Evolutionary conservation across 169 alveolate species (phyloP), one percentile per base, ranked within the genome.

Genomic region (Babesia bovis): DNA sequence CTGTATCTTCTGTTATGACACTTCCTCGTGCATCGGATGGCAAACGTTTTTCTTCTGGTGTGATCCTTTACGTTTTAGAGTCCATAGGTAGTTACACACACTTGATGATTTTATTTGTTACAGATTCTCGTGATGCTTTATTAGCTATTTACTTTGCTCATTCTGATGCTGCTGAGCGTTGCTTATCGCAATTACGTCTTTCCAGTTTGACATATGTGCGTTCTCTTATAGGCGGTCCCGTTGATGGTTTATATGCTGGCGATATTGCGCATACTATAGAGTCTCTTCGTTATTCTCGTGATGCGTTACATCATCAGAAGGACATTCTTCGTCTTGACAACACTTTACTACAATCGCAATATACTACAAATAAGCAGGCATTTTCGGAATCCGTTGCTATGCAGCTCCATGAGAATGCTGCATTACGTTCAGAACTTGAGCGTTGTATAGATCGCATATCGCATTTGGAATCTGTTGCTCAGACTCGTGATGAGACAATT

Each of bases 141-240:
- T 33, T 78, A 69, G 82, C 83, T 33, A 38, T 78, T 7, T 59
- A 63, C 28, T 60, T 36, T 53, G 25, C 65, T 12, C 10, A 36
- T 25, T 19, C 26, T 41, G 70, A 63, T 30, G 82, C 25, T 3
- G 56, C 66, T 4, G 21, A 36, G 26, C 76, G 28, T 38, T 45
- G 52, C n/a, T 59, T 32, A 4, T 44, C 19, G 33, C 49, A 50
- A 17, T 51, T 78, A 2, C 61, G 65, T 12, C 74, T 59, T 13
- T 78, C 83, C 60, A 78, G 87, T 45, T 40, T 78, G 60, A 78
- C 78, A 5, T 45, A 57, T 49, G 30, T 78, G 50, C 72, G 66
- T 28, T 69, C 72, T 32, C 41, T 59, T 5, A 63, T 51, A 17
- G 76, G 51, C 23, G 55, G 56, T 41, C 15, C 38, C 49, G 47